Base-by-base conservation (phyloP, 2,329 filamentous ascomycete species). In the Alternaria brassicicola region DNA sequence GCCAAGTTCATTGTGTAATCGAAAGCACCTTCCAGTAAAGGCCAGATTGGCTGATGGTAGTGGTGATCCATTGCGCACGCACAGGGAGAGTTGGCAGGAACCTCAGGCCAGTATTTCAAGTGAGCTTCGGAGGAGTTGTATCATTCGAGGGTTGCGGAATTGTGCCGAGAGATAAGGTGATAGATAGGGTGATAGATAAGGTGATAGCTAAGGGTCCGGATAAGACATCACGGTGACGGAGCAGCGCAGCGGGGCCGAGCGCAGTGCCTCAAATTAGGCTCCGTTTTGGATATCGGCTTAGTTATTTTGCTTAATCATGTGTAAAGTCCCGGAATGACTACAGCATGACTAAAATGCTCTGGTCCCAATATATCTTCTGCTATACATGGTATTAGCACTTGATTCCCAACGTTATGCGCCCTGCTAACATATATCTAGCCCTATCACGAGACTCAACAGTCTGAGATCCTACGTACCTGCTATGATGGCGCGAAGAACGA, bases 21-120 rank as follows among this genome's bases (percentile, higher is more conserved):
- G 10, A 57, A 57, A 12, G 62, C 54, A 38, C 64, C 64, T 28
- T 67, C 60, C 8, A 67, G 23, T 50, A 67, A 55, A 1, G 64
- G 64, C 64, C 62, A 65, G 6, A 63, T 59, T 1, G 62, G 64
- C 42, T 67, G 64, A 36, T 65, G 49, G 33, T 63, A 21, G 12
- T 67, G 58, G 17, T 67, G 62, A 36, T 67, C 64, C 64, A 65
- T 67, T 3, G 17, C 19, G n/a, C 12, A 25, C 10, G 19, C 17
- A 30, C 26, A 31, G 28, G 19, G 12, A 33, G 28, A 6, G n/a
- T n/a, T n/a, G n/a, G 19, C 17, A n/a, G 3, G 13, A 17, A 15
- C 19, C 5, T 49, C 12, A 1, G 0, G 36, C 36, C 10, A 15
- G 36, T 23, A 13, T 23, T 39, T 23, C 15, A 6, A 23, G 19